phyloP scores from a whole-genome alignment of 2,329 filamentous ascomycete genomes.

The Calonectria naviculata region DNA sequence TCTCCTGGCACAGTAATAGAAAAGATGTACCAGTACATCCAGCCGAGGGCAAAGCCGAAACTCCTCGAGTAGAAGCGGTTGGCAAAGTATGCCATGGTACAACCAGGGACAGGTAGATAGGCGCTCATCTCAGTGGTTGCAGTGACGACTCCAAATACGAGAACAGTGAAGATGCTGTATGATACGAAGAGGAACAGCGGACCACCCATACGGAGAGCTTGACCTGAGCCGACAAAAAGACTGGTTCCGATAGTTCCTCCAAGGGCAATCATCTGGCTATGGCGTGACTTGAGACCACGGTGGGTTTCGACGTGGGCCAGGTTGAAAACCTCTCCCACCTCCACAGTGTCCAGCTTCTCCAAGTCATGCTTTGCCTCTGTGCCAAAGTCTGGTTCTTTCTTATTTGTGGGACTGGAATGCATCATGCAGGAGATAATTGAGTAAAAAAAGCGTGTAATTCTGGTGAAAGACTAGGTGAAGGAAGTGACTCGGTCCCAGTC shows the following conservation, averaged over 20 bases:
- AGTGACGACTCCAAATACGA: conserved; percentile 67
- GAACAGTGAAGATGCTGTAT: conserved; percentile 61
- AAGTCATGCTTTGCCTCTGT: neutral
- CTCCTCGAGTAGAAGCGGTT: conserved; percentile 41
- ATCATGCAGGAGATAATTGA: neutral
- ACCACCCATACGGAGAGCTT: conserved; percentile 33
- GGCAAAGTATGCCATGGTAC: conserved; percentile 38
- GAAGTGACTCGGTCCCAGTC: neutral
- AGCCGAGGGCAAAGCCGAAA: conserved; percentile 52
- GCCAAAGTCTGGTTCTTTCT: neutral
- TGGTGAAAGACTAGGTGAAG: neutral
- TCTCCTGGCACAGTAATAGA: conserved; percentile 27
- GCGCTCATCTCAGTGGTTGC: conserved; percentile 47
- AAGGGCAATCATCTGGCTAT: conserved; percentile 44
- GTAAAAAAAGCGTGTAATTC: neutral
- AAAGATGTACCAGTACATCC: conserved; percentile 54
- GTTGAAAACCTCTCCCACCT: neutral
- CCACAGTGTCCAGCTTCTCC: neutral
- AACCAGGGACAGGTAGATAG: conserved; percentile 36
- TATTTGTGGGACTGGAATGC: neutral
- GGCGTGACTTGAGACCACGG: conserved; percentile 37
- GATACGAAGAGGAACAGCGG: conserved; percentile 56
- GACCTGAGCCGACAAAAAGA: conserved; percentile 18
- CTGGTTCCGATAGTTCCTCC: conserved; percentile 23
- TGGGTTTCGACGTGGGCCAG: neutral